Evolutionary conservation across 2,329 filamentous ascomycete genomes (phyloP), one percentile per base, ranked within the genome.

Genomic region (Tolypocladium album): DNA sequence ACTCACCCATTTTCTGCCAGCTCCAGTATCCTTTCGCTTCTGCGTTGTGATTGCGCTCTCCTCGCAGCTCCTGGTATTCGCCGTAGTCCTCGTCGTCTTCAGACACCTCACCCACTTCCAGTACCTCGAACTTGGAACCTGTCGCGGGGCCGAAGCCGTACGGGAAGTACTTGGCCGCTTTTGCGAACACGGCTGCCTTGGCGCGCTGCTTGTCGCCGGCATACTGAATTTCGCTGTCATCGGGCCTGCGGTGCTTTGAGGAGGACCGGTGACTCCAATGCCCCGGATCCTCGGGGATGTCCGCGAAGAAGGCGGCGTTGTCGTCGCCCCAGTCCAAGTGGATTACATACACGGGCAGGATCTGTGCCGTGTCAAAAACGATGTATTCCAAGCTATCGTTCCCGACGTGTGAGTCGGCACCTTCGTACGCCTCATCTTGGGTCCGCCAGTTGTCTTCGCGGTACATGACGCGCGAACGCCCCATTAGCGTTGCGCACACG

Each of bases 401-500:
- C 2, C 67, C 71, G 24, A 77, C 72, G 59, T 77, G 75, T 13
- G 72, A 72, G 58, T 76, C 73, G 56, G 31, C 55, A 40, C n/a
- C 59, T 55, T 38, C 47, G 38, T 59, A 55, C 36, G 58, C 36
- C 17, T 59, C 11, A 5, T 55, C 47, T 11, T 55, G 47, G 6
- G 36, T 55, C 8, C 67, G 61, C 69, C 70, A 71, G 22, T 71
- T 65, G 31, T 71, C 67, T 0, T 67, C 64, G 6, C 67, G 62
- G 4, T 61, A 63, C 27, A 78, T 65, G 7, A 60, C n/a, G 4
- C 69, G 64, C 1, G 73, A 62, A 2, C 75, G 68, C 2, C 77
- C 78, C 76, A 80, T 79, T 50, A 80, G 60, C 4, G 72, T 76
- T 0, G 77, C 77, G 64, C 77, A 80, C 9, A 78, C 74, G 24